Base-by-base conservation (phyloP, 306 rosid genomes). In the Geum urbanum region DNA sequence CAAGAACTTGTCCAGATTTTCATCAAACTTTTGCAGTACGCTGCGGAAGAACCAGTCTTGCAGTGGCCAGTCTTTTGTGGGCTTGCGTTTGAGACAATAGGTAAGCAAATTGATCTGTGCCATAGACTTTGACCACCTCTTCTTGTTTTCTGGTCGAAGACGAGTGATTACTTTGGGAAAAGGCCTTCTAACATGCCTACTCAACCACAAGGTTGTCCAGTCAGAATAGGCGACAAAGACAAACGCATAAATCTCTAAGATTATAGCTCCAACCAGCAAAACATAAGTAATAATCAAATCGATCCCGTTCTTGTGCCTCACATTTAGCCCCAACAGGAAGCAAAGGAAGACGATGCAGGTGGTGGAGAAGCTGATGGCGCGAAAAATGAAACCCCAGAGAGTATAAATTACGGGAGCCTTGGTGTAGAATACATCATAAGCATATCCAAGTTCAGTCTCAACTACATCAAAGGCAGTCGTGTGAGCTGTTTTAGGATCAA, bases 381-480 rank as follows among this genome's bases (percentile, higher is more conserved):
- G 77, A 1, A 74, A 76, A 48, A 58, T 3, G 47, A 50, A 10
- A 27, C 81, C 83, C 8, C 1, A 13, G 4, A 10, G 5, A 9
- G 81, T 59, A 18, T 81, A 61, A 16, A 61, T n/a, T 37, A 83
- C 0, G 14, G 16, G 62, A 15, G 90, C 82, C 61, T 86, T 86
- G 2, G 90, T 80, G 53, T 83, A 78, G 6, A 86, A 18, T 3
- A 64, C 52, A 70, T 86, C 90, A 65, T 78, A 74, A 63, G 77
- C 75, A 24, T 78, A 68, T 63, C 83, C 87, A 19, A 86, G 86
- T 68, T 86, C 90, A n/a, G 81, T 14, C 54, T 71, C 87, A 11
- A 83, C 45, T 14, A 78, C 70, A 27, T 67, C 3, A 66, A 80
- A 82, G 66, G 77, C 77, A 5, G 10, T 1, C 0, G 35, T 2